Evolutionary conservation across 768 basidiomycete species (phyloP), one percentile per base, ranked within the genome.

Genomic region (Cystofilobasidium bisporidii): DNA sequence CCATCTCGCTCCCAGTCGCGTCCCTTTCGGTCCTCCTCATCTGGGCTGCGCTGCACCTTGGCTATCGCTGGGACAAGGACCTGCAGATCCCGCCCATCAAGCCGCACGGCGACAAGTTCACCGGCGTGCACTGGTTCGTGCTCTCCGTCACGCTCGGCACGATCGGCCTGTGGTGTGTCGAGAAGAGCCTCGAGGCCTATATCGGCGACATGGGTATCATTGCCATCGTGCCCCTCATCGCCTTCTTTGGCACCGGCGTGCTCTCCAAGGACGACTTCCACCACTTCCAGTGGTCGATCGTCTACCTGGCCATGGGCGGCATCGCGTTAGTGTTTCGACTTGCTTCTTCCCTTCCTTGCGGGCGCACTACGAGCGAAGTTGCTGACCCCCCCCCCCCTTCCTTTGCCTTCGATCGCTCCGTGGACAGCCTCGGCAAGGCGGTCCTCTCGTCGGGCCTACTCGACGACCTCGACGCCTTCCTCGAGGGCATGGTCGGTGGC

Each of bases 141-240:
- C 80, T 84, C 1, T 81, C 86, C 64, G 86, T 99, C 32, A 92
- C 89, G 71, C 70, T 92, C 30, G 77, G 82, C 61, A 98, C 96
- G 2, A 98, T 99, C 72, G 82, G 72, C 9, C 78, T 98, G 63
- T 97, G 94, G 93, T 93, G 91, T 73, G 76, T 91, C 47, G 92
- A 88, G 71, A 87, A 89, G 73, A 77, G 80, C 73, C 83, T 98
- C 63, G 84, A 93, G 74, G 77, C 79, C 9, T 79, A 79, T 57
- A 81, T 98, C 3, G 96, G 96, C 1, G 92, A 98, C 76, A 99
- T 98, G 93, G 96, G 96, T 36, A 82, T 97, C 72, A 92, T 99
- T 71, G 93, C 94, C 2, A 85, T 98, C 71, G 81, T 99, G 55
- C 96, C 94, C 0, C 82, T 98, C 55, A 81, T 97, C 9, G 87